Base-by-base conservation (phyloP, 2,329 filamentous ascomycete species). In the Pseudogymnoascus sp. region DNA sequence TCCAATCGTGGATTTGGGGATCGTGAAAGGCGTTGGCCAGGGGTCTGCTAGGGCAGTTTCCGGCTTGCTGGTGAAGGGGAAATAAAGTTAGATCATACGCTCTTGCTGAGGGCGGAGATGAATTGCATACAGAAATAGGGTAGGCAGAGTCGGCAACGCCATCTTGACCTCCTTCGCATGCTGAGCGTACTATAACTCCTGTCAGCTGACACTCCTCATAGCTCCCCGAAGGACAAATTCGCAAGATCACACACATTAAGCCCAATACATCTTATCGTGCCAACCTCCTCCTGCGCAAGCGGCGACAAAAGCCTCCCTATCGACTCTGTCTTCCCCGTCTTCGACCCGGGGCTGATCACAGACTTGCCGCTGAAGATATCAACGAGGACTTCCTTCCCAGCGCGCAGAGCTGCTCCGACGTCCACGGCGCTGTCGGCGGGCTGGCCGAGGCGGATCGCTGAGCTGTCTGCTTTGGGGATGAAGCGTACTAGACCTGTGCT, bases 331-430 rank as follows among this genome's bases (percentile, higher is more conserved):
- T 75, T 74, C 31, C 75, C 80, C 1, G 83, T 86, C 11, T 76
- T 75, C 21, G 75, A 71, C 2, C 85, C 85, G 0, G 83, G 80
- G 23, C 73, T 75, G 52, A 88, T 72, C 1, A 85, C 81, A 1
- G 85, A 88, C 1, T 74, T 75, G 16, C 85, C 85, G 23, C 80
- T 83, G 74, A 83, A 87, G 5, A 85, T 76, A 41, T 77, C 76
- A 52, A 84, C 83, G 28, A 77, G 69, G 37, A 88, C 83, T 41
- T 86, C 80, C 65, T 83, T 75, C 37, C 82, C 82, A 52, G 82
- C 78, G 65, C 80, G 79, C 28, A 86, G 71, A 14, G 84, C 84
- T 25, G 79, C 71, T 49, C 84, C 85, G 49, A 88, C 80, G 68
- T 88, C 84, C 33, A 85, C 65, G 8, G 77, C 71, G 21, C 75